Conservation (phyloP, 2,329 filamentous ascomycete genomes). For the Mycosphaerelloides madeirae region DNA sequence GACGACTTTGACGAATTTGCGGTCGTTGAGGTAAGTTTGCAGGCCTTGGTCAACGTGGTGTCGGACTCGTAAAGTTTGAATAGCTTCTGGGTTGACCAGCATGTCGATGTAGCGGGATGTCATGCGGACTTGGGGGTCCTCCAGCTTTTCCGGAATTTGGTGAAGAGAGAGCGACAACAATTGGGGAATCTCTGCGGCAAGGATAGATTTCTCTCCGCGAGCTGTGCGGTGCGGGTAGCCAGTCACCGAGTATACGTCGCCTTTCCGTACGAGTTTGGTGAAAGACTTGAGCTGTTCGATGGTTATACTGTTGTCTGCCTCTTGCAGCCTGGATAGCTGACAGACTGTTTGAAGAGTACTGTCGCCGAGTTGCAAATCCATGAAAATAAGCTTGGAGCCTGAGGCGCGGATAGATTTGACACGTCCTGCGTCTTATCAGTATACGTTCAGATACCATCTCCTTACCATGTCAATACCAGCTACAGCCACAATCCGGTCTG, state of each 20-base stretch:
- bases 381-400: constrained; percentile 75
- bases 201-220: constrained; percentile 71
- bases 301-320: constrained; percentile 33
- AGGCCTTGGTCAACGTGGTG: constrained; percentile 70
- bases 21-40: constrained; percentile 65
- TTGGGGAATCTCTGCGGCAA: constrained; percentile 62
- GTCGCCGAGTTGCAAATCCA: constrained; percentile 72
- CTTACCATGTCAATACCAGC: constrained; percentile 1
- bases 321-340: constrained; percentile 53
- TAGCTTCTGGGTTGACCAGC: constrained; percentile 64
- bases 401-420: constrained; percentile 65
- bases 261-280: constrained; percentile 64
- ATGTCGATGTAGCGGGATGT: constrained; percentile 81
- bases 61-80: constrained; percentile 68
- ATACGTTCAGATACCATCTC: neutral
- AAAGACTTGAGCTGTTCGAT: constrained; percentile 54
- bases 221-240: constrained; percentile 66
- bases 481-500: neutral
- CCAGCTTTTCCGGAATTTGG: constrained; percentile 66
- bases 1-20: constrained; percentile 77
- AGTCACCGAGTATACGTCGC: constrained; percentile 69
- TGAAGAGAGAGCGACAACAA: constrained; percentile 75
- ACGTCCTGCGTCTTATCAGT: constrained; percentile 53
- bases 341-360: constrained; percentile 71
- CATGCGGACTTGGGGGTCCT: constrained; percentile 66